Conservation (phyloP, 78 protist genomes). For the Thecamonas trahens region DNA sequence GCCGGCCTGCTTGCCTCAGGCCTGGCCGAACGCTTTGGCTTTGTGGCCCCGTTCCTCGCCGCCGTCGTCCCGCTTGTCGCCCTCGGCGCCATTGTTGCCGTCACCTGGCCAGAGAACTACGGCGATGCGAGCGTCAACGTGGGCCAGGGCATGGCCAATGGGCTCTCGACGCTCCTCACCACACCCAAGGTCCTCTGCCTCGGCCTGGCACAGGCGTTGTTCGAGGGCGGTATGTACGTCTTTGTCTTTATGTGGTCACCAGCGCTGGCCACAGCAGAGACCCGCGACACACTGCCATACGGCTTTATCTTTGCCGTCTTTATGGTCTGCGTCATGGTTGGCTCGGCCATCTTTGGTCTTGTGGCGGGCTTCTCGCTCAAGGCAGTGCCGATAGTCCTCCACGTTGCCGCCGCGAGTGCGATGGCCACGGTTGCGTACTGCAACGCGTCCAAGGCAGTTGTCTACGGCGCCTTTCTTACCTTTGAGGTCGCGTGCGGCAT, state of each 20-base stretch:
- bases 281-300: not conserved
- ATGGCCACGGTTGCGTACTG: too few species aligned
- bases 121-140: not conserved
- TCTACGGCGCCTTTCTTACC: conserved; percentile 3
- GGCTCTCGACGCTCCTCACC: not conserved
- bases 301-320: conserved; percentile 45
- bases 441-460: too few species aligned
- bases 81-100: not conserved
- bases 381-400: not conserved
- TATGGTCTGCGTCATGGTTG: conserved; percentile 38
- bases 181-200: not conserved
- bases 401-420: too few species aligned
- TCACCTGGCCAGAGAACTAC: conserved; percentile 21
- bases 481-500: conserved; percentile 40
- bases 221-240: conserved; percentile 47
- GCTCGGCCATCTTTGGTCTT: conserved; percentile 1
- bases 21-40: conserved; percentile 16
- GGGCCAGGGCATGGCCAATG: not conserved
- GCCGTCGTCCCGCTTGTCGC: not conserved
- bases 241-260: conserved; percentile 65
- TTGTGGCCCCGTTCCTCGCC: conserved; percentile 33
- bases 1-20: conserved; percentile 32
- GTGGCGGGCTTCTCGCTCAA: too few species aligned
- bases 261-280: not conserved
- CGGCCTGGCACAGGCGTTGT: conserved; percentile 19